phyloP scores from a whole-genome alignment of 2,329 filamentous ascomycete genomes.

The Ceratocystis lukuohia region DNA sequence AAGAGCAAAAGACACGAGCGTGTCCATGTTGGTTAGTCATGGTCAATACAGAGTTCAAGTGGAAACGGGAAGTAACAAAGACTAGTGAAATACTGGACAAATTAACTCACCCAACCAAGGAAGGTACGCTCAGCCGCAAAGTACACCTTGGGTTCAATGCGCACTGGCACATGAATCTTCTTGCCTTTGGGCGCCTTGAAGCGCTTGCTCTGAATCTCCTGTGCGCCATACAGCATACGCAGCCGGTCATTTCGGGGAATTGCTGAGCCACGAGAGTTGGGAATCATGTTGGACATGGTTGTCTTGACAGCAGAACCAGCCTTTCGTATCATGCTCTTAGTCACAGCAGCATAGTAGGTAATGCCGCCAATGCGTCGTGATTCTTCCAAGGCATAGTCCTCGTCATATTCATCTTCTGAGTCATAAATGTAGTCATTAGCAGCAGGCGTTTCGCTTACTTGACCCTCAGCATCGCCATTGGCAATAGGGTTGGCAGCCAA shows the following conservation, averaged over 20 bases:
- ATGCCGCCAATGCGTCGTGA: slow-evolving; percentile 63
- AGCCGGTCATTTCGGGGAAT: slow-evolving; percentile 45
- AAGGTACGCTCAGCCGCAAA: slow-evolving; percentile 95
- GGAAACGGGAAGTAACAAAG: neutral
- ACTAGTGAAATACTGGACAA: neutral
- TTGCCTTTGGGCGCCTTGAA: slow-evolving; percentile 69
- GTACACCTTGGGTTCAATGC: slow-evolving; percentile 95
- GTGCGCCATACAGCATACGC: slow-evolving; percentile 39
- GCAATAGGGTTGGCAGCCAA: slow-evolving; percentile 28
- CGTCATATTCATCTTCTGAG: slow-evolving; percentile 63
- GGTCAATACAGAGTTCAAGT: neutral
- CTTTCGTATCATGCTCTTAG: slow-evolving; percentile 15
- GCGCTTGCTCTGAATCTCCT: slow-evolving; percentile 42
- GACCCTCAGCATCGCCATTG: slow-evolving; percentile 61
- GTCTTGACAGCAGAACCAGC: slow-evolving; percentile 8
- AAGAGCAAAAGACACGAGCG: too few species aligned
- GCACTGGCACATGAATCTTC: slow-evolving; percentile 89
- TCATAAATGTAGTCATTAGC: slow-evolving; percentile 72
- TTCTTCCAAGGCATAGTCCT: slow-evolving; percentile 62
- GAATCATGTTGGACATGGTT: slow-evolving; percentile 29
- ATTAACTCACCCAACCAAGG: slow-evolving; percentile 63
- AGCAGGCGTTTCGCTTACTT: slow-evolving; percentile 50
- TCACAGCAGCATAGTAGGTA: slow-evolving; percentile 52
- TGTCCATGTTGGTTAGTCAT: slow-evolving; percentile 17
- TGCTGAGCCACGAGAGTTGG: slow-evolving; percentile 40